Conservation (phyloP, 306 rosid genomes). For the Dicorynia guianensis region DNA sequence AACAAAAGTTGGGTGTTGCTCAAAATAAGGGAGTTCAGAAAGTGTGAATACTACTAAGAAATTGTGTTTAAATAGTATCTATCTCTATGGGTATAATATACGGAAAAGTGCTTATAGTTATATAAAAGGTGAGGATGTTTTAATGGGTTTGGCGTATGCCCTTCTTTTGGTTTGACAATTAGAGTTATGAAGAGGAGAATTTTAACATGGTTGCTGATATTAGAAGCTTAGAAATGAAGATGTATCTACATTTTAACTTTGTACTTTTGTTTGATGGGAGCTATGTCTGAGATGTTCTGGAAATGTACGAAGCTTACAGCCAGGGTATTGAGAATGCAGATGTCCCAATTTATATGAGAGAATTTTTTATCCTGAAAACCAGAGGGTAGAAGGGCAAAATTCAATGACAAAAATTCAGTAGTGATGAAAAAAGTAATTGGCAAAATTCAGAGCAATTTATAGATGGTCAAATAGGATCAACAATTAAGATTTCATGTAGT, state of each 20-base stretch:
- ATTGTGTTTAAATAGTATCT: neutral
- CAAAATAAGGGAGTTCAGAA: conserved; percentile 11
- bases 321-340: neutral
- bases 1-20: too few species aligned
- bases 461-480: conserved; percentile 15
- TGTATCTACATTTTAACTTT: neutral
- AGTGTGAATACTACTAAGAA: neutral
- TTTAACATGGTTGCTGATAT: conserved; percentile 3
- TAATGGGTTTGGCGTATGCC: neutral
- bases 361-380: neutral
- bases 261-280: conserved; percentile 12
- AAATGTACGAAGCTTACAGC: neutral
- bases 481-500: neutral
- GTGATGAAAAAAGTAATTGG: neutral
- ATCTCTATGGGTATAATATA: neutral
- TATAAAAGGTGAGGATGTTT: neutral
- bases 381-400: conserved; percentile 1
- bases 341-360: neutral
- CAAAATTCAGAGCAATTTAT: neutral
- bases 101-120: neutral
- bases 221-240: neutral
- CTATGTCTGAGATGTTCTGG: neutral
- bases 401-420: neutral
- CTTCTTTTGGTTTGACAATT: neutral
- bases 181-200: conserved; percentile 16